A percentile compares a stretch with the other conserved stretches of the same genome.
Evolutionary conservation across 208 protist species (phyloP).

Genomic region (Wallacemonas rigidus): DNA sequence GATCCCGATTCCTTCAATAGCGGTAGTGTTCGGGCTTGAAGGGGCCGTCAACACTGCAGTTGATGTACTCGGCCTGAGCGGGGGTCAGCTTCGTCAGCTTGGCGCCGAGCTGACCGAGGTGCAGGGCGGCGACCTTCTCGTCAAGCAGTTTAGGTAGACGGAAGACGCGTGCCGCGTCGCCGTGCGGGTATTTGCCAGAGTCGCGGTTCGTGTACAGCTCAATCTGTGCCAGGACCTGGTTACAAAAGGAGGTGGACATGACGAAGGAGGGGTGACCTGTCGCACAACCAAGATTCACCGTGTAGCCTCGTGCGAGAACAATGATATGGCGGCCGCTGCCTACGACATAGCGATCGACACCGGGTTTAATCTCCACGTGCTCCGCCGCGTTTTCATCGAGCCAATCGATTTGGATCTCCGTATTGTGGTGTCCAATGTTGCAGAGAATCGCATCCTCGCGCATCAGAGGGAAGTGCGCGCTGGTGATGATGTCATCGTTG

Average conservation of each 20-base stretch:
- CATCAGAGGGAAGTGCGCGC: slow-evolving; percentile 97
- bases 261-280: slow-evolving; percentile 99
- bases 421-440: slow-evolving; percentile 99
- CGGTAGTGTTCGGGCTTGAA: slow-evolving; percentile 99
- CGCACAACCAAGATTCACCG: slow-evolving; percentile 99
- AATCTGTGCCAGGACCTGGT: slow-evolving; percentile 99
- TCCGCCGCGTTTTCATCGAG: slow-evolving; percentile 92
- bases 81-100: slow-evolving; percentile 96
- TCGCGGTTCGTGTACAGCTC: slow-evolving; percentile 96
- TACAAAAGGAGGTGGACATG: slow-evolving; percentile 99
- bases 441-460: slow-evolving; percentile 99
- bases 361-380: slow-evolving; percentile 98
- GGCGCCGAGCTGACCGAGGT: slow-evolving; percentile 97
- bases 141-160: slow-evolving; percentile 99
- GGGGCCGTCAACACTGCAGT: slow-evolving; percentile 95
- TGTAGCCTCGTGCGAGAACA: slow-evolving; percentile 95
- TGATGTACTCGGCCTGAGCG: slow-evolving; percentile 98
- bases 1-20: slow-evolving; percentile 86
- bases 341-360: slow-evolving; percentile 98
- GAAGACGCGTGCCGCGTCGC: slow-evolving; percentile 94
- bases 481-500: slow-evolving; percentile 98
- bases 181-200: slow-evolving; percentile 93
- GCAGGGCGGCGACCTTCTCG: slow-evolving; percentile 99
- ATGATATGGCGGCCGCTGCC: slow-evolving; percentile 95
- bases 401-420: slow-evolving; percentile 98